Percentiles rank a stretch among this genome's conserved stretches.
phyloP scores from a whole-genome alignment of 2,329 filamentous ascomycete species.

The Epichloe gansuensis region DNA sequence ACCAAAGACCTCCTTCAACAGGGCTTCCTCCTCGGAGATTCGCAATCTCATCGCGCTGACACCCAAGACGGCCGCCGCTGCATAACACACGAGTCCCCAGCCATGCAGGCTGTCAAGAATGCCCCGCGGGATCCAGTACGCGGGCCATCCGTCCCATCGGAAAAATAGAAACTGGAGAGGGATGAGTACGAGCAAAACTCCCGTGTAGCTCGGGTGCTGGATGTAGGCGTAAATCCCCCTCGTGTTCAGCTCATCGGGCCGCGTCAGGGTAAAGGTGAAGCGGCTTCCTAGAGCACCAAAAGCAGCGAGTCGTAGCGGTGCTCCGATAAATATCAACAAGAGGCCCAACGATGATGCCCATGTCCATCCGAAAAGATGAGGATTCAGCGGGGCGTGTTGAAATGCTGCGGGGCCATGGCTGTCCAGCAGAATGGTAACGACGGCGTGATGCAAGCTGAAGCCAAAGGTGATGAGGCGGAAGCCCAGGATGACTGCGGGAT shows the following conservation, averaged over 20 bases:
- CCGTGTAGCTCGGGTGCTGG: constrained; percentile 41
- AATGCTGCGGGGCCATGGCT: background rate
- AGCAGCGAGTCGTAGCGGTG: constrained; percentile 22
- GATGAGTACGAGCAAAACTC: constrained; percentile 22
- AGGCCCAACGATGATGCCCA: constrained; percentile 17
- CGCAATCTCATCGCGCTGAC: constrained; percentile 12
- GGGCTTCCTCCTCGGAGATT: constrained; percentile 35
- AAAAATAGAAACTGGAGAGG: constrained; percentile 20
- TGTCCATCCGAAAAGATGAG: constrained; percentile 20
- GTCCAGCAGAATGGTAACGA: background rate
- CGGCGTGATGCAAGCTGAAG: background rate
- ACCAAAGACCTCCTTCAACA: constrained; percentile 35
- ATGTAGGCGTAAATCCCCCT: constrained; percentile 34
- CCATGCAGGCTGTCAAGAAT: constrained; percentile 6
- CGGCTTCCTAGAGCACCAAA: constrained; percentile 33
- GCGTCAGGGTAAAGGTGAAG: constrained; percentile 39
- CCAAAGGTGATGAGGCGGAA: background rate
- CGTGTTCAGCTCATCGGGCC: constrained; percentile 32
- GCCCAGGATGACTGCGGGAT: background rate
- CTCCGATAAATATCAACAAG: constrained; percentile 16
- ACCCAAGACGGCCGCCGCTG: background rate
- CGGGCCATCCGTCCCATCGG: constrained; percentile 24
- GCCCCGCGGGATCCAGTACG: constrained; percentile 24
- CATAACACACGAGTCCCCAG: constrained; percentile 1
- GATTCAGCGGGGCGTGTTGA: constrained; percentile 12